Base-by-base conservation (phyloP, 176 grass and related monocot genomes). In the Musa troglodytarum region DNA sequence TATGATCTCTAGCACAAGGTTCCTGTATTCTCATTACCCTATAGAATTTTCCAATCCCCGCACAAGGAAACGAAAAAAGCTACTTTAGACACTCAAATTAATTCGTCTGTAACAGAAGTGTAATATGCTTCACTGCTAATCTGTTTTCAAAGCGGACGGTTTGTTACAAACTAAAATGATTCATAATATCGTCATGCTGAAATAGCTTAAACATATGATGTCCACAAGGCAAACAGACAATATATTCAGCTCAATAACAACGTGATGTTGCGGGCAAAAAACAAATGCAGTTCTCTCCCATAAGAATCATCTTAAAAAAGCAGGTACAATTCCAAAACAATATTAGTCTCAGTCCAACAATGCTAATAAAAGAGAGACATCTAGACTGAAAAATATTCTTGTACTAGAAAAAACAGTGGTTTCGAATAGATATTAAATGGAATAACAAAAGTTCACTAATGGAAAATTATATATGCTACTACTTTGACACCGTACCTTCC, bases 401-500 rank as follows among this genome's bases (percentile, higher is more conserved):
- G 29, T 34, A 34, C 29, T 34, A 34, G 29, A 34, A 34, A 34
- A 3, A 0, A 34, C 29, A 4, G 29, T 34, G 5, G 29, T 34
- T 34, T 34, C 3, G 29, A 5, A 34, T 34, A 34, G 29, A 34
- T 34, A 34, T 34, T 34, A 34, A 34, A 34, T 5, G 29, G 29
- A 34, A 34, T 34, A 34, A 34, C 29, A 34, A 34, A 34, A 34
- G 3, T 34, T 34, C 29, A 34, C 5, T 34, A 5, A 34, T 34
- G 29, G 29, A 34, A 34, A 34, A 34, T 34, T 34, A 34, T 34
- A 34, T 34, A 34, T 34, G 5, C 5, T 34, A 3, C 29, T 34
- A 3, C 29, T 34, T 5, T 34, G 29, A 34, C 29, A 34, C 29
- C 5, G 29, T 63, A 94, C 95, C 95, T 89, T 94, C 84, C 89